Evolutionary conservation across 345 rosid species (phyloP).

Genomic region (Alliaria petiolata): DNA sequence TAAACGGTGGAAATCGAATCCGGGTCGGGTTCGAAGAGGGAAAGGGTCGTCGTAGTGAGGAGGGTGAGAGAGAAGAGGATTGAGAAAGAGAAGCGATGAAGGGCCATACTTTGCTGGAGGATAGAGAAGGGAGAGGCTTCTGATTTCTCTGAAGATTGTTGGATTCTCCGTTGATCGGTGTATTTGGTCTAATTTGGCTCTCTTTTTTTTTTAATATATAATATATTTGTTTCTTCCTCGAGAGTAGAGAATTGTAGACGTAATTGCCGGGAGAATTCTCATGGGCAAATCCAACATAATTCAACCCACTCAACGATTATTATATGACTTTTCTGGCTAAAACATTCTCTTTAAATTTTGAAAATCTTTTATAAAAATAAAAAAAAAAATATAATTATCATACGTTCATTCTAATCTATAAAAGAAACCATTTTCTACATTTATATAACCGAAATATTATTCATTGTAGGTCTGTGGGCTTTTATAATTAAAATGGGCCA

Average conservation of each 20-base stretch:
- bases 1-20: conserved; percentile 43
- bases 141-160: not conserved
- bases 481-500: no score
- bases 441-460: no score
- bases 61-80: conserved; percentile 28
- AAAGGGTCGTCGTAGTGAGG: conserved; percentile 6
- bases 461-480: no score
- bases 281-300: not conserved
- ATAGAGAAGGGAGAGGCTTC: not conserved
- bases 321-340: no score
- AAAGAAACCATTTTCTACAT: no score
- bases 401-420: no score
- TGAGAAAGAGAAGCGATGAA: conserved; percentile 27
- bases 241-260: not conserved
- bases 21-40: conserved; percentile 32
- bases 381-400: no score
- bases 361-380: no score
- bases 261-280: not conserved
- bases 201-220: not conserved
- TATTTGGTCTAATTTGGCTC: not conserved
- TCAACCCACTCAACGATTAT: not conserved
- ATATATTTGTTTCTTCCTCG: not conserved
- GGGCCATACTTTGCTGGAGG: conserved; percentile 16
- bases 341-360: no score
- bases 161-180: not conserved